Base-by-base conservation (phyloP, 2,329 filamentous ascomycete species). In the Colletotrichum tamarilloi region DNA sequence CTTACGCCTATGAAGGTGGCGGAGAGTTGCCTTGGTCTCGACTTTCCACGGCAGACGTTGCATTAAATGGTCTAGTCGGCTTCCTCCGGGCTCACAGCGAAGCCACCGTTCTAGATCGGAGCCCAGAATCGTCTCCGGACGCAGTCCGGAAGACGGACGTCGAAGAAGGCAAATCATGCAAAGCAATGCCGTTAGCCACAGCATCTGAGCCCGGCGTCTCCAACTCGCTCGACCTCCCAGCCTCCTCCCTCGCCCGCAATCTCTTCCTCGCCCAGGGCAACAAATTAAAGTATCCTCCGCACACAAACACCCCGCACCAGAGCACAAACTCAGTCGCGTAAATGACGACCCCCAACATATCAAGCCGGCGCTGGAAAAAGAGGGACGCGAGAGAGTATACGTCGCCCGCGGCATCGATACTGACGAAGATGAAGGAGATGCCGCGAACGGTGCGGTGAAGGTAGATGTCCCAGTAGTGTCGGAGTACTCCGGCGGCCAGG, bases 401-500 rank as follows among this genome's bases (percentile, higher is more conserved):
- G 79, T 94, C 92, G 0, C 92, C 92, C 0, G 90, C 85, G 0
- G 92, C 92, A 80, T 94, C 92, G 56, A 94, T 92, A 1, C 85
- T 90, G 0, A 93, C 91, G 75, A 94, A 94, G 2, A 93, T 83
- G 79, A 94, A 94, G 1, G 91, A 93, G 52, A 94, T 93, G 8
- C 92, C 92, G 16, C 91, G 85, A 1, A 93, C 92, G 0, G 91
- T 93, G 7, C 89, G 86, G 75, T 93, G 88, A 2, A 85, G 78
- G 77, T 89, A 93, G 26, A 94, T 93, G 74, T 94, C 92, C 84
- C 88, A 89, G 77, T 94, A 94, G 78, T 94, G 92, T 2, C 89
- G 83, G 8, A 93, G 81, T 0, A 94, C 92, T 0, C 92, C 92
- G 1, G 90, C 86, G 1, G 90, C 90, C 1, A 94, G 86, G 3